Percentiles rank a stretch among this genome's conserved stretches.
These are phyloP conservation scores for Logfia minima DNA, from an alignment of 129 eudicot genomes.

Conservation along the genomic window DNA sequence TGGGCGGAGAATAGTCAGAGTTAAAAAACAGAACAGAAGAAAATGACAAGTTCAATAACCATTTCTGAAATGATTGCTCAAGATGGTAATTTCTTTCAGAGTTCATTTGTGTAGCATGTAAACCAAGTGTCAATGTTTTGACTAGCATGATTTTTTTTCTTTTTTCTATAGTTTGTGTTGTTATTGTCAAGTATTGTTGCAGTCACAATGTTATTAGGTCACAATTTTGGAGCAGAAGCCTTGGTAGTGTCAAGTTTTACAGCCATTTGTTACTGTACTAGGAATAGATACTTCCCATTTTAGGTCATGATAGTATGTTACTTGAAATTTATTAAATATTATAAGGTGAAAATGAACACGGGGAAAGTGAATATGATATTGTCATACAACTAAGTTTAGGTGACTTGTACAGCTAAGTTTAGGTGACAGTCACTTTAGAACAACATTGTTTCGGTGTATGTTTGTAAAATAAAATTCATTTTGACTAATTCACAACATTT, in stretches of 20 bases:
- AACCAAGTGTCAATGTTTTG: conserved; percentile 1
- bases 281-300: not conserved
- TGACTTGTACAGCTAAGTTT: too few species aligned
- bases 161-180: not conserved
- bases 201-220: conserved; percentile 35
- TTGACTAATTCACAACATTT: too few species aligned
- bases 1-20: conserved; percentile 49
- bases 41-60: conserved; percentile 33
- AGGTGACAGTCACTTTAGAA: too few species aligned
- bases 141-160: not conserved
- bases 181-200: conserved; percentile 36
- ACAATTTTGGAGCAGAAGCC: conserved; percentile 34
- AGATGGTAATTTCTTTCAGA: not conserved
- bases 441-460: too few species aligned
- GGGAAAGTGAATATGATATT: too few species aligned
- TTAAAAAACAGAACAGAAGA: conserved; percentile 48
- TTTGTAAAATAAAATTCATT: too few species aligned
- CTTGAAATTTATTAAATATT: too few species aligned
- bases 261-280: conserved; percentile 21
- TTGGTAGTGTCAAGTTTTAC: conserved; percentile 24
- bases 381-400: too few species aligned
- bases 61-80: not conserved
- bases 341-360: too few species aligned
- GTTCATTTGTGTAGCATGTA: not conserved
- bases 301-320: not conserved